Base-by-base conservation (phyloP, 352 stramenopile genomes). In the Thalassiosira livingstoniorum region DNA sequence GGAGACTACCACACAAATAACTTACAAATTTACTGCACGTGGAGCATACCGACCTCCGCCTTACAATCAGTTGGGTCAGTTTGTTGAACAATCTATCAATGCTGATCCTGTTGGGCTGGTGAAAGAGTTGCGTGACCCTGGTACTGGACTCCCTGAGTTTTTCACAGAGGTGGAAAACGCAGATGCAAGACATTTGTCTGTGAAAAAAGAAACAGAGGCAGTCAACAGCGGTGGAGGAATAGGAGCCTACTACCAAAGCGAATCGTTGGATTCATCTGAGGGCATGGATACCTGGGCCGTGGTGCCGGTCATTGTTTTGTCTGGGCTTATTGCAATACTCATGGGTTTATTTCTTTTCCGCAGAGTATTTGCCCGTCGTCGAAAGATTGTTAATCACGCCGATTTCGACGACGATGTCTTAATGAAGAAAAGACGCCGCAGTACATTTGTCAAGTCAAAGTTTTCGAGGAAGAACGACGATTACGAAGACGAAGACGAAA, bases 51-150 rank as follows among this genome's bases (percentile, higher is more conserved):
- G 69, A 13, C 81, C 81, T 35, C 81, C 81, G 37, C 81, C 81
- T 21, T 34, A 66, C 15, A 31, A 75, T 7, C 63, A 87, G 62
- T 53, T 87, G 0, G 81, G 81, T 25, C 27, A 65, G 0, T 53
- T 80, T 42, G 43, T 79, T 7, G 27, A 82, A 47, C 15, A 84
- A 3, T 82, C 75, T 25, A 85, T 87, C 51, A 87, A 87, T 63
- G 21, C 13, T 13, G 55, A 84, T 43, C 47, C 69, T 11, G 23
- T 47, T 18, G 25, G 45, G 11, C 31, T 83, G 1, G 54, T 65
- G 23, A 71, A 65, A 25, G 53, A 39, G n/a, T 53, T 87, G 4
- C 43, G 67, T 47, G 58, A 83, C n/a, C 42, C 69, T 13, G 15
- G 47, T 0, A 18, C n/a, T n/a, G n/a, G n/a, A n/a, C 25, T 82